Base-by-base conservation (phyloP, 306 rosid species). In the Parietaria judaica region DNA sequence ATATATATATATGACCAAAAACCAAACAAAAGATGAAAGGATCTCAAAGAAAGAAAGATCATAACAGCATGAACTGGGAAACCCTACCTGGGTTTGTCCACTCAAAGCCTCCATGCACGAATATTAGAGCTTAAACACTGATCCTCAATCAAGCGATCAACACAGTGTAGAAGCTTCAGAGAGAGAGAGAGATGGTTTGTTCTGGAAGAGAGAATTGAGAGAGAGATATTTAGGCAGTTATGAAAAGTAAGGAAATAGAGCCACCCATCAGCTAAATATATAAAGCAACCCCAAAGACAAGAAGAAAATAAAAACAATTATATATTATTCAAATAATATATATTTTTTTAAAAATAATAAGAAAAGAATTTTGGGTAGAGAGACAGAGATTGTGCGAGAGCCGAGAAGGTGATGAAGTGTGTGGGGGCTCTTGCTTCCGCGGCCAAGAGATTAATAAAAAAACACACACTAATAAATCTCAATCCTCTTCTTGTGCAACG, bases 51-150 rank as follows among this genome's bases (percentile, higher is more conserved):
- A 23, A 23, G 1, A 23, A 23, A 23, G 31, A 23, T 23, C 31
- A 23, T 23, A 23, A 23, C 31, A 23, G 31, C 31, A 23, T 23
- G 31, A 23, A 23, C 31, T 23, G 31, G 31, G 31, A 13, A 48
- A 62, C 46, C 67, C 65, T 72, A 92, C 98, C 91, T 85, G 95
- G 56, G 76, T 82, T 69, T 79, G 87, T 73, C 66, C 95, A 72
- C 64, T 77, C 41, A 92, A 83, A 80, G 94, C 76, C 83, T 91
- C 96, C 95, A 91, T 91, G 79, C 67, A 57, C 43, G 11, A 36
- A 66, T 61, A 10, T 49, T 5, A 74, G 81, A 77, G 79, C 60
- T 6, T 1, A 60, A 60, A 41, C 45, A 41, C 45, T 41, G 0
- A 23, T 8, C 50, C 14, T n/a, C 53, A 49, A n/a, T n/a, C 15